Conservation (phyloP, 768 basidiomycete species). For the Tricholomella constricta region DNA sequence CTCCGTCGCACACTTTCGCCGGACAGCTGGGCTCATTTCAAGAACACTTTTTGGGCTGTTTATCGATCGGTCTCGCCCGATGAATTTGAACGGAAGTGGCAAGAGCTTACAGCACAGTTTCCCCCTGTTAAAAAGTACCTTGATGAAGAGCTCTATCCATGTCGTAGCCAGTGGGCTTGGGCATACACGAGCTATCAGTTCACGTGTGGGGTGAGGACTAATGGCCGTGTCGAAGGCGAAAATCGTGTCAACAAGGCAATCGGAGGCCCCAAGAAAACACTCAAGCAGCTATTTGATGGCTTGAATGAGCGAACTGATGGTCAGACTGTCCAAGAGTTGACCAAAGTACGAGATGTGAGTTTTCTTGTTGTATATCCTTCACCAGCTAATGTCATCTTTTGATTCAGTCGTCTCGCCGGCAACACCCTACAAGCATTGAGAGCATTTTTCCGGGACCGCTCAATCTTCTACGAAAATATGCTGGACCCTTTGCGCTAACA, state of each 20-base stretch:
- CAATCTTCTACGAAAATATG: conserved; percentile 22
- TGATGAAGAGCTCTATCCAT: conserved; percentile 28
- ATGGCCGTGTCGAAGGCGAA: conserved; percentile 30
- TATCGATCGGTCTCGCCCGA: conserved; percentile 33
- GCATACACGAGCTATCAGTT: conserved; percentile 29
- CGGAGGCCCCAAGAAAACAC: conserved; percentile 20
- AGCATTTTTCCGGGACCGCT: conserved; percentile 27
- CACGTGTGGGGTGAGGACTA: conserved; percentile 35
- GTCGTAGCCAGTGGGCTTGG: conserved; percentile 36
- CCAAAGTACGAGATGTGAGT: conserved; percentile 17
- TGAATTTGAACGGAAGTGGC: conserved; percentile 27
- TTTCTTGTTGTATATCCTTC: background rate
- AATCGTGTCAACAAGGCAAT: conserved; percentile 26
- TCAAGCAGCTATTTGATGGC: conserved; percentile 22
- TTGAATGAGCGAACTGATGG: conserved; percentile 22
- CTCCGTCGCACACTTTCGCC: conserved; percentile 17
- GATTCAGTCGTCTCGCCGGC: conserved; percentile 24
- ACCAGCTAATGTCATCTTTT: background rate
- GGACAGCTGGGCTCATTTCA: conserved; percentile 24
- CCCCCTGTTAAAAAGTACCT: conserved; percentile 27
- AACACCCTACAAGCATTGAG: conserved; percentile 28
- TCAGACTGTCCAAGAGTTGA: conserved; percentile 19
- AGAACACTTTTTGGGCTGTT: conserved; percentile 27
- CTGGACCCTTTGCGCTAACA: conserved; percentile 32
- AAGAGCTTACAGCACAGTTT: conserved; percentile 12